Percentiles rank a stretch among this genome's conserved stretches.
Evolutionary conservation across 345 rosid species (phyloP).

Genomic region (Populus ilicifolia): DNA sequence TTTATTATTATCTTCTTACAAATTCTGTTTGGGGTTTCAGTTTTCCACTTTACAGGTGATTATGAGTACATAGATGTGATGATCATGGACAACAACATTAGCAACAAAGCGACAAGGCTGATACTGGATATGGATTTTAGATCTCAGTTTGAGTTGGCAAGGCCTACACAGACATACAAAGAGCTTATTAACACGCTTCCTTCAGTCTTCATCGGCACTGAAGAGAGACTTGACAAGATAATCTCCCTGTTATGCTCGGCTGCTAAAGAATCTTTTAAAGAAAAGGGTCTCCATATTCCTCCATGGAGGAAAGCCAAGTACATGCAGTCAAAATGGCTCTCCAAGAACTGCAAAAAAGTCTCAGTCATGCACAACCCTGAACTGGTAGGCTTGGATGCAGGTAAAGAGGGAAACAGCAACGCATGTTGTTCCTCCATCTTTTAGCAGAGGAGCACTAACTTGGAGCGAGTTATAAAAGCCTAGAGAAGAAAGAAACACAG

Average conservation of each 20-base stretch:
- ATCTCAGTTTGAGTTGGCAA: constrained; percentile 54
- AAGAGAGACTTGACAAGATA: constrained; percentile 38
- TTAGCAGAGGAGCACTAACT: background rate
- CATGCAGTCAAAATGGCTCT: constrained; percentile 57
- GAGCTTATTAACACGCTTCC: constrained; percentile 35
- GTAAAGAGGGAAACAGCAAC: background rate
- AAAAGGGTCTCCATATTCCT: constrained; percentile 39
- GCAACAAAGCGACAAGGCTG: constrained; percentile 26
- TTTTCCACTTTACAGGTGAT: constrained; percentile 25
- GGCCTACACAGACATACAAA: constrained; percentile 37
- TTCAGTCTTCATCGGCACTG: constrained; percentile 36
- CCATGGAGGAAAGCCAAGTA: constrained; percentile 54
- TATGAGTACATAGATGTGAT: constrained; percentile 49
- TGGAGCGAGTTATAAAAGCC: background rate
- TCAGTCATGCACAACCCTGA: constrained; percentile 1
- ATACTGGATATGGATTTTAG: constrained; percentile 51
- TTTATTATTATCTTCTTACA: background rate
- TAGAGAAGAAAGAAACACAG: background rate
- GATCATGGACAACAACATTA: constrained; percentile 1
- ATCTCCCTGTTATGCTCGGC: constrained; percentile 43
- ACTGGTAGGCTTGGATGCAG: background rate
- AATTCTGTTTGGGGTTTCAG: constrained; percentile 5
- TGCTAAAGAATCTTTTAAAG: constrained; percentile 37
- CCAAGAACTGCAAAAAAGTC: constrained; percentile 37
- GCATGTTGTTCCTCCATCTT: background rate